These are phyloP conservation scores for Atalantia buxifolia DNA, from an alignment of 345 rosid genomes.

Conservation along the genomic window DNA sequence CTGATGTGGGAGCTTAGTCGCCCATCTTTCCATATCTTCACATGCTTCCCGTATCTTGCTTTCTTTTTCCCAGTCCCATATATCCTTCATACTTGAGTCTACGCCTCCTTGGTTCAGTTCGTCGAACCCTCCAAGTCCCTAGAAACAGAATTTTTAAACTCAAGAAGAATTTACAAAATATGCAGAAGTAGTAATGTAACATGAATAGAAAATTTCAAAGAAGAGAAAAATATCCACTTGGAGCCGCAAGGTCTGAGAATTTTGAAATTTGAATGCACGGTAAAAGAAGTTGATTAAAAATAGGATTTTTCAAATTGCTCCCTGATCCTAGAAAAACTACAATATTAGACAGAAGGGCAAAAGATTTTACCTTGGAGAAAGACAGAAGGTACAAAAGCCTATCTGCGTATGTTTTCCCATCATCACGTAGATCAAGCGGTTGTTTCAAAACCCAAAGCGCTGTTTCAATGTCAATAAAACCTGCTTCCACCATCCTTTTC, in stretches of 20 bases:
- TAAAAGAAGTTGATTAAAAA: not conserved
- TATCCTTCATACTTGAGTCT: not conserved
- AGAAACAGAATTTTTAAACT: not conserved
- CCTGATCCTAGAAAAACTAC: not conserved
- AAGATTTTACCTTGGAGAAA: constrained; percentile 13
- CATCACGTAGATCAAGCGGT: constrained; percentile 9
- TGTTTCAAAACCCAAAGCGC: constrained; percentile 18
- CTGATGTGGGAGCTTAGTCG: not conserved
- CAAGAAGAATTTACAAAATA: not conserved
- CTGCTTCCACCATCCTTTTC: constrained; percentile 31
- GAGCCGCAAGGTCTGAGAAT: not conserved
- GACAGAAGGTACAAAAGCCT: constrained; percentile 9
- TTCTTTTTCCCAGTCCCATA: constrained; percentile 31
- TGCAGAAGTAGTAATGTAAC: no score
- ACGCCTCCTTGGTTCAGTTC: constrained; percentile 2
- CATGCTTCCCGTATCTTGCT: constrained; percentile 24
- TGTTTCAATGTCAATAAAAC: constrained; percentile 19
- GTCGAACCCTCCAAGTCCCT: constrained; percentile 13
- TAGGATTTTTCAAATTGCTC: not conserved
- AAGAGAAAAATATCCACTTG: not conserved
- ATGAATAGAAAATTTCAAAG: no score
- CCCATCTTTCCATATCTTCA: constrained; percentile 30
- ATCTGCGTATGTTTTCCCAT: constrained; percentile 16
- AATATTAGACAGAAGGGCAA: not conserved
- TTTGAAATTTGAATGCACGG: not conserved